Evolutionary conservation across 2,329 filamentous ascomycete genomes (phyloP).

Genomic region (Chaetoscypha palmicola): DNA sequence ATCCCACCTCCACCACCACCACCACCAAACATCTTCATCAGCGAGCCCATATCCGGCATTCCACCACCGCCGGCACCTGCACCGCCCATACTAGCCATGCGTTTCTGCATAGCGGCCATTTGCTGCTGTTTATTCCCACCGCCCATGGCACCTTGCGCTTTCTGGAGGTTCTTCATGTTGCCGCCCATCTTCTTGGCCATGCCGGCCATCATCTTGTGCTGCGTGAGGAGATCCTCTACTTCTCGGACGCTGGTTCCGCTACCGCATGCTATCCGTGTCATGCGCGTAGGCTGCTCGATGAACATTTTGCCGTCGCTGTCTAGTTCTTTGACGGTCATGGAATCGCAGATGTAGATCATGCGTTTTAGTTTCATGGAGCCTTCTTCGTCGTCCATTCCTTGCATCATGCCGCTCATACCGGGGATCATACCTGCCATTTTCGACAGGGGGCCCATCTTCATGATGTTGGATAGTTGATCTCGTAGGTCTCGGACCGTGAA

Average conservation of each 20-base stretch:
- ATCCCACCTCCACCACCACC: conserved; percentile 53
- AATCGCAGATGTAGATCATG: conserved; percentile 99
- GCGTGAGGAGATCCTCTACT: conserved; percentile 93
- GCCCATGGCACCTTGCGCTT: conserved; percentile 82
- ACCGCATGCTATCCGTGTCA: conserved; percentile 85
- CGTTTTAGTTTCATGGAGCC: conserved; percentile 88
- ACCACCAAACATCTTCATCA: conserved; percentile 83
- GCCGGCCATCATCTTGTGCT: conserved; percentile 96
- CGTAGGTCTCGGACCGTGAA: conserved; percentile 92
- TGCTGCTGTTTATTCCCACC: conserved; percentile 89
- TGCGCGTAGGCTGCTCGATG: conserved; percentile 82
- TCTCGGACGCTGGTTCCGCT: conserved; percentile 87
- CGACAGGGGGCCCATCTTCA: conserved; percentile 97
- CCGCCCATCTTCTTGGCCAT: conserved; percentile 99
- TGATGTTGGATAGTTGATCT: conserved; percentile 94
- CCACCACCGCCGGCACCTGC: conserved; percentile 51
- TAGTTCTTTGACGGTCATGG: conserved; percentile 93
- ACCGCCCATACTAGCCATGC: conserved; percentile 86
- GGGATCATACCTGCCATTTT: conserved; percentile 99
- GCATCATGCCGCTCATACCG: conserved; percentile 87
- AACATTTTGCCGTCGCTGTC: conserved; percentile 94
- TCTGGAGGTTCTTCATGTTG: conserved; percentile 96
- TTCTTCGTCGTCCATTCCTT: conserved; percentile 94
- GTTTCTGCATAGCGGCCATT: conserved; percentile 94
- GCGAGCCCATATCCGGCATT: conserved; percentile 75